Base-by-base conservation (phyloP, 108 stramenopile genomes). In the Cylindrotheca closterium region DNA sequence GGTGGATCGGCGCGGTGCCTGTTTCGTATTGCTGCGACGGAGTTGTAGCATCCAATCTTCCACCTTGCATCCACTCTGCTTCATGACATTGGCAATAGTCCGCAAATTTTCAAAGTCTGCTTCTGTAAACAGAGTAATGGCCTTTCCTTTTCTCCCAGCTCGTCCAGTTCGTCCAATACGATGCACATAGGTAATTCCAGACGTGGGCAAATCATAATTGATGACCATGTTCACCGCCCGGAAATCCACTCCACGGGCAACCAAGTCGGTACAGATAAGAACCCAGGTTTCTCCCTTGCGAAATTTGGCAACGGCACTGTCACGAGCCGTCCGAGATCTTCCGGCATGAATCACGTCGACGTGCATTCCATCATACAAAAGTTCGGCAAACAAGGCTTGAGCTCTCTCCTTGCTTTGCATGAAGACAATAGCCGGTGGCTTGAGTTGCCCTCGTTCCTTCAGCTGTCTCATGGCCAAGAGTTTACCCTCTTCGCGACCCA, bases 231-330 rank as follows among this genome's bases (percentile, higher is more conserved):
- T 95, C 2, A 98, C 97, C 5, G 92, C 97, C 62, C 94, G 86
- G 59, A 99, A 95, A 83, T 99, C 98, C 55, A 99, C 90, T 30
- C 99, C 99, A 22, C 99, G 75, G 4, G 94, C 94, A 34, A 97
- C 93, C n/a, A 99, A 72, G 53, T 99, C 99, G 17, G 99, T 99
- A 55, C 91, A 94, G 51, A 99, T 96, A 31, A 99, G 76, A 2
- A 99, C 84, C 98, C 99, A 99, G 0, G 96, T 93, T 19, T 96
- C 94, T 7, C 99, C 99, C 55, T 67, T 83, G 10, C 98, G 86
- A 70, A 99, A 98, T 26, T 87, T 90, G 7, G 82, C 79, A 26
- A 99, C 92, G 25, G 93, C 95, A 4, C 65, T 78, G 37, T 98
- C 96, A 5, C 99, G 78, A n/a, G 96, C 91, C 24, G 81, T 71